Evolutionary conservation across 2,329 filamentous ascomycete species (phyloP), one percentile per base, ranked within the genome.

Genomic region (Capronia americana): DNA sequence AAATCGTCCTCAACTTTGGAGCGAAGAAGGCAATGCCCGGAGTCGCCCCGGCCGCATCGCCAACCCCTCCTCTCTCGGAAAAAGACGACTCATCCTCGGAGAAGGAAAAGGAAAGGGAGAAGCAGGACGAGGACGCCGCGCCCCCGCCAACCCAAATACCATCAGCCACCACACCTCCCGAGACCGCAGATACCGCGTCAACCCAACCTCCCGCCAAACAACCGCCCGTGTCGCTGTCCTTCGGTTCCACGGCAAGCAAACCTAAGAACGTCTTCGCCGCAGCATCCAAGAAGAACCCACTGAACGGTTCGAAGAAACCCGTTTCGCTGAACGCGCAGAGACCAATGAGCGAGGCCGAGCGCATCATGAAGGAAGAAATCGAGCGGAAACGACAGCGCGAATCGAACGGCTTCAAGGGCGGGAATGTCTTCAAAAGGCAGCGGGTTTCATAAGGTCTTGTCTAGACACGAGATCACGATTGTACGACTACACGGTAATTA

Each of bases 301-400:
- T 89, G 0, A 80, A 92, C 1, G 84, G 86, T 1, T 80, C 84
- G 2, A 92, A 92, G 78, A 92, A 92, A 76, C 79, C 86, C 3
- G 75, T 77, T 23, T 76, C 78, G 63, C 87, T 87, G 68, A 85
- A 85, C 62, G 88, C 88, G 1, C 92, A 91, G 83, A 95, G 91
- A 74, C 77, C 76, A 74, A 94, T 96, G 86, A 94, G 91, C 73
- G 92, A 96, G 75, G 90, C 89, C 2, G 92, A 94, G 79, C 86
- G 90, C 61, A 96, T 95, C 74, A 97, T 96, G 93, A 92, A 90
- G 77, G 90, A 91, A 73, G 91, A 93, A 75, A 84, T 92, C 78
- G 90, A 92, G 72, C 83, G 85, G 70, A 93, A 92, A 75, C 83
- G 89, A 63, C 78, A 83, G 38, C 68, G 70, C 12, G 72, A 73